Base-by-base conservation (phyloP, 148 eudicot genomes). In the Oxyria digyna region DNA sequence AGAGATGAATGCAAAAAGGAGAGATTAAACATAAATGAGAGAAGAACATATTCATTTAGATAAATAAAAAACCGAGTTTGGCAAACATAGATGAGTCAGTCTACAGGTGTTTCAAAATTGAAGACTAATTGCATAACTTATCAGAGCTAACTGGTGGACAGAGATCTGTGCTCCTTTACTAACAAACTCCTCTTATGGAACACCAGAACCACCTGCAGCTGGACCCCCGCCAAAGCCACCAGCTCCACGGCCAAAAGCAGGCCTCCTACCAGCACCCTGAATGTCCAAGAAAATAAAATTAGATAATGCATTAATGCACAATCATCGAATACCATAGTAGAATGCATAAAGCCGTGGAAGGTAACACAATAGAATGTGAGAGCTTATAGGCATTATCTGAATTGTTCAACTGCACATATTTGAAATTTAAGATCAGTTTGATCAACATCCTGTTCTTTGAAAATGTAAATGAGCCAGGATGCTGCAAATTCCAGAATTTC, bases 161-260 rank as follows among this genome's bases (percentile, higher is more conserved):
- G 50, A 45, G 17, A 45, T 3, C 50, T 45, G 31, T 4, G 15
- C 31, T 31, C 8, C 23, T 24, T 54, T 24, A 10, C 29, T 31
- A 11, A 54, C 31, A 24, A 26, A 54, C 6, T 63, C 11, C 24
- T 31, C 69, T 49, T 74, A 77, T 27, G 77, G 77, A 69, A 80
- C 70, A 24, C 78, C 78, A 50, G 67, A 76, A 69, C 85, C 77
- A 27, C 82, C 72, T 27, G 84, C 89, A 57, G 86, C 72, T 23
- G 83, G 67, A 15, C 67, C 81, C 33, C 81, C 81, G 14, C 89
- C 87, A 64, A 38, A 76, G n/a, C 87, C 82, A 29, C 96, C 96
- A 62, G 81, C 75, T 41, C 96, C 91, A 40, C 96, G 85, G 20
- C 91, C 89, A 73, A 88, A 88, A 0, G 84, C 81, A 26, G 81